phyloP scores from a whole-genome alignment of 768 basidiomycete species.

The Lentinula sp. region DNA sequence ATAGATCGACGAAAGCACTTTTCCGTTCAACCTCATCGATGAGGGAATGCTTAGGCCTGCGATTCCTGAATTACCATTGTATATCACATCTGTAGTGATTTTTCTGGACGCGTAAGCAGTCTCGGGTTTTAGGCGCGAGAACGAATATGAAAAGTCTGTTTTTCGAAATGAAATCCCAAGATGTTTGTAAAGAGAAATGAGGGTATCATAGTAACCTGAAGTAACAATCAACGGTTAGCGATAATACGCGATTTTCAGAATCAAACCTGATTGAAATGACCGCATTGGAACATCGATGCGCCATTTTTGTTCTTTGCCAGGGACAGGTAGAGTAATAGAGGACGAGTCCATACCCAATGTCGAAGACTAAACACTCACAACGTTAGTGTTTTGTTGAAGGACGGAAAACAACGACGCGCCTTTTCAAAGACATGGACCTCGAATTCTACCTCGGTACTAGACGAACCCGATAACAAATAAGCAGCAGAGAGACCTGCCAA shows the following conservation, averaged over 20 bases:
- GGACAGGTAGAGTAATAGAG: slow-evolving; percentile 40
- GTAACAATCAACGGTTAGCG: not conserved
- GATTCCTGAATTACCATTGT: slow-evolving; percentile 57
- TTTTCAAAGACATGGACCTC: slow-evolving; percentile 76
- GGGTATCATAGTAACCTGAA: slow-evolving; percentile 65
- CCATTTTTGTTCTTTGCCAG: slow-evolving; percentile 33
- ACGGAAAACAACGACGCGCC: slow-evolving; percentile 29
- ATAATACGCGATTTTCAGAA: not conserved
- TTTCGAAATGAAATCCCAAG: slow-evolving; percentile 53
- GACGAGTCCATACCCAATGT: slow-evolving; percentile 66
- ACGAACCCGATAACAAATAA: slow-evolving; percentile 41
- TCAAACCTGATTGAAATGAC: slow-evolving; percentile 70
- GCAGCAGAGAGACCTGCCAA: slow-evolving; percentile 70
- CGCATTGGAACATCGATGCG: slow-evolving; percentile 78
- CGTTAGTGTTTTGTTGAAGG: not conserved
- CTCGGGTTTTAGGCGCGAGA: slow-evolving; percentile 39
- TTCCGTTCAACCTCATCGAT: slow-evolving; percentile 14
- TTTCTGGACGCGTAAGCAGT: slow-evolving; percentile 12
- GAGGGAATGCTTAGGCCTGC: slow-evolving; percentile 49
- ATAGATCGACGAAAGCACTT: slow-evolving; percentile 13
- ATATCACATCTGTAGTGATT: slow-evolving; percentile 50
- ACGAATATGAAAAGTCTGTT: slow-evolving; percentile 67
- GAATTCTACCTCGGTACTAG: slow-evolving; percentile 36
- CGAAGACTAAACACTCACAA: slow-evolving; percentile 30
- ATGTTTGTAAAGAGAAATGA: slow-evolving; percentile 60